Conservation (phyloP, 2,329 filamentous ascomycete species). For the Ophiosphaerella korrae region DNA sequence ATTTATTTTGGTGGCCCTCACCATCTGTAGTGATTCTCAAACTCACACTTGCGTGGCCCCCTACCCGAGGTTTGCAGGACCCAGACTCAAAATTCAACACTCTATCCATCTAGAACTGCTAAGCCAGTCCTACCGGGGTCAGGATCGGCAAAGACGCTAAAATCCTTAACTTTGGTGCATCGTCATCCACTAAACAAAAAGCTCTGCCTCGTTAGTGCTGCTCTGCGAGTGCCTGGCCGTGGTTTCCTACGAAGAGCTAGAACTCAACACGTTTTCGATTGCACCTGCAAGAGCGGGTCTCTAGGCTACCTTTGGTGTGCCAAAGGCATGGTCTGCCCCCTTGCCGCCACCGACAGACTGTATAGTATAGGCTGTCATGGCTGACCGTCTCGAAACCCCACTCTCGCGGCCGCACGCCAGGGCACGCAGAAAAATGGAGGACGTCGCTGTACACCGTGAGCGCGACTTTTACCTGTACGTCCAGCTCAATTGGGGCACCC, state of each 20-base stretch:
- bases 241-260: neutral
- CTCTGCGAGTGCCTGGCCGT: neutral
- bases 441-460: constrained; percentile 34
- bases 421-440: constrained; percentile 29
- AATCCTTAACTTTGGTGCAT: neutral
- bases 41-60: too few relatives aligned
- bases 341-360: neutral
- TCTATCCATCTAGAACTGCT: too few relatives aligned
- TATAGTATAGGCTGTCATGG: constrained; percentile 6
- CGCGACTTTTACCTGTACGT: constrained; percentile 44
- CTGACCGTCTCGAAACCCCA: constrained; percentile 15
- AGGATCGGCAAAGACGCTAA: neutral
- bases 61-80: too few relatives aligned
- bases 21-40: too few relatives aligned
- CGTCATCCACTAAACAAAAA: neutral
- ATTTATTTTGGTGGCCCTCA: too few relatives aligned
- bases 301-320: neutral
- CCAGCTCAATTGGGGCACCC: too few relatives aligned
- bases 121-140: neutral
- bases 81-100: too few relatives aligned
- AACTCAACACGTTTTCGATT: neutral
- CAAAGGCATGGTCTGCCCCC: constrained; percentile 2
- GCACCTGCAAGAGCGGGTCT: neutral
- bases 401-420: constrained; percentile 12
- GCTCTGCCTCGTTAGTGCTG: neutral